Evolutionary conservation across 2,329 filamentous ascomycete species (phyloP).

Genomic region (Fusarium sp.): DNA sequence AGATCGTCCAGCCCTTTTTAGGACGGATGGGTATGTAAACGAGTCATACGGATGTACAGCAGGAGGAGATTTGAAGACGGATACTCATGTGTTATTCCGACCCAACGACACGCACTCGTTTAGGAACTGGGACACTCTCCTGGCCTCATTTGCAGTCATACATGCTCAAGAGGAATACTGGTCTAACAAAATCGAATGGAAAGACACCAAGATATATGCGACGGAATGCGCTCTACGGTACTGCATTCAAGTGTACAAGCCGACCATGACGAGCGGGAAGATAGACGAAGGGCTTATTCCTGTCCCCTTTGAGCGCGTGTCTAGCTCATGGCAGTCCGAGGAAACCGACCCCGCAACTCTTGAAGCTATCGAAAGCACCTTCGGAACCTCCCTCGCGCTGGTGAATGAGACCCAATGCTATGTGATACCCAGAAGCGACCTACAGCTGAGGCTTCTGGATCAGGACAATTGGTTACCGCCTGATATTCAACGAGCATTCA

Average conservation of each 20-base stretch:
- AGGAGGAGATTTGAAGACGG: neutral
- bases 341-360: neutral
- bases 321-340: neutral
- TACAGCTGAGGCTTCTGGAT: neutral
- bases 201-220: neutral
- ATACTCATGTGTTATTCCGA: neutral
- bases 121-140: neutral
- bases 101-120: neutral
- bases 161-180: neutral
- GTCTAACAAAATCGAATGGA: neutral
- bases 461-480: neutral
- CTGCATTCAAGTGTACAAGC: neutral
- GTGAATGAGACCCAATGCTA: neutral
- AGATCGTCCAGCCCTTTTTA: neutral
- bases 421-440: neutral
- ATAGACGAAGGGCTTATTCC: neutral
- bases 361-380: neutral
- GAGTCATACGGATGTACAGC: neutral
- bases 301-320: neutral
- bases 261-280: neutral
- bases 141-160: neutral
- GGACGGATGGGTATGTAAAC: neutral
- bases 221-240: slow-evolving; percentile 8
- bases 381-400: neutral
- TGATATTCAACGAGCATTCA: neutral